Percentiles rank a stretch among this genome's conserved stretches.
Evolutionary conservation across 2,329 filamentous ascomycete species (phyloP).

Genomic region (Fonsecaea pugnacius): DNA sequence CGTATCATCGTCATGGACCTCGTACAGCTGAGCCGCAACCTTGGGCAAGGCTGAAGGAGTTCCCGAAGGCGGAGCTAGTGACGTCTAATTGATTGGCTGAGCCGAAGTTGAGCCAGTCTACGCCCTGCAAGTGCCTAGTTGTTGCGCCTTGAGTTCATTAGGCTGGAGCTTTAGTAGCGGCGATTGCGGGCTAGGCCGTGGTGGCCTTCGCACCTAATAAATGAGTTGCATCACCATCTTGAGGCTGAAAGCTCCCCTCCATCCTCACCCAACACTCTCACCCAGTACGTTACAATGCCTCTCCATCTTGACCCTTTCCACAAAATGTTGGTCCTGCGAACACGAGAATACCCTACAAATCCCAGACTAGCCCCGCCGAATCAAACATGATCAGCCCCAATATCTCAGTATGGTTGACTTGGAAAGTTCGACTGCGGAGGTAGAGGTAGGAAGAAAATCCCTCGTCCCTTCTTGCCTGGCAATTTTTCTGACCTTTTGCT

Average conservation of each 20-base stretch:
- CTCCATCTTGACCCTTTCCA: neutral
- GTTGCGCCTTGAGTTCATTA: too few relatives aligned
- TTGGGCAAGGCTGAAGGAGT: neutral
- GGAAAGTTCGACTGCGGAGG: slow-evolving; percentile 20
- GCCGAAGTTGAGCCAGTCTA: too few relatives aligned
- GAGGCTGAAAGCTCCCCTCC: neutral
- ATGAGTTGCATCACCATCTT: neutral
- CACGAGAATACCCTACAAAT: neutral
- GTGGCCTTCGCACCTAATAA: neutral
- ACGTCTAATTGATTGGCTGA: neutral
- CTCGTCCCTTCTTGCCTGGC: neutral
- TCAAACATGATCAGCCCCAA: slow-evolving; percentile 24
- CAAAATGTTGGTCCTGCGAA: neutral
- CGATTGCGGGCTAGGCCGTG: too few relatives aligned
- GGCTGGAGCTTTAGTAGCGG: too few relatives aligned
- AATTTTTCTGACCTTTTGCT: slow-evolving; percentile 10
- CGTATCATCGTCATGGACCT: too few relatives aligned
- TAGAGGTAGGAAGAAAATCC: slow-evolving; percentile 5
- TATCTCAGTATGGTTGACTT: slow-evolving; percentile 15
- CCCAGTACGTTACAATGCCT: neutral
- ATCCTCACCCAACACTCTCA: neutral
- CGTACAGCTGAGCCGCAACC: neutral
- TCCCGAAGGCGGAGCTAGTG: neutral
- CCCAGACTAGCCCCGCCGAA: neutral
- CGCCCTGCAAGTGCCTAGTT: too few relatives aligned